Percentiles rank a stretch among this genome's conserved stretches.
These are phyloP conservation scores for Eucalyptus sp. DNA, from an alignment of 345 rosid genomes.

Conservation along the genomic window DNA sequence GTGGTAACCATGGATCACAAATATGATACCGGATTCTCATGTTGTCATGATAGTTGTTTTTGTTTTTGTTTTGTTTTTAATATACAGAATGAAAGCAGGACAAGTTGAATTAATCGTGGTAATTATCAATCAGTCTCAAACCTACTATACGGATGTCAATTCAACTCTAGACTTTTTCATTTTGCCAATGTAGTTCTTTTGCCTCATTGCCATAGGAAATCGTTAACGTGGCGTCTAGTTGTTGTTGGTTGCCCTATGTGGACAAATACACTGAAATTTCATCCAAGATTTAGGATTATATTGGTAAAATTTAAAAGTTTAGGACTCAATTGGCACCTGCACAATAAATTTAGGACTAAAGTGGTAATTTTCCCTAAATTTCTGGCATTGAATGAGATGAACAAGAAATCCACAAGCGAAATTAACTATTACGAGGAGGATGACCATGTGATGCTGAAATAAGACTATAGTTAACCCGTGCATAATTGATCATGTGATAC, in stretches of 20 bases:
- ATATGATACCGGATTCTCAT: not conserved
- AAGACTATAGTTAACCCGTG: not conserved
- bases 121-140: not conserved
- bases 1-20: not conserved
- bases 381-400: not conserved
- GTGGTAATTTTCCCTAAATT: not conserved
- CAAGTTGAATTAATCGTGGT: not conserved
- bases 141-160: not conserved
- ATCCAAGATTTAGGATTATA: not conserved
- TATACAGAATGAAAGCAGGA: not conserved
- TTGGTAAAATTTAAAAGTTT: not conserved
- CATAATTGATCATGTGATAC: not conserved
- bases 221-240: accelerated
- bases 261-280: not conserved
- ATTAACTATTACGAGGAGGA: not conserved
- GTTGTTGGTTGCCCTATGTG: not conserved
- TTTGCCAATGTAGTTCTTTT: not conserved
- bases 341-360: not conserved
- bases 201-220: not conserved
- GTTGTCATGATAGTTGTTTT: not conserved
- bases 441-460: not conserved
- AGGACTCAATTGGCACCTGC: not conserved
- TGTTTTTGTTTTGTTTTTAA: not conserved
- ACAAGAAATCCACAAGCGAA: not conserved
- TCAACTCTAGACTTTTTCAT: not conserved